Conservation (phyloP, 805 yeast species). For the Candida rishiriensis region DNA sequence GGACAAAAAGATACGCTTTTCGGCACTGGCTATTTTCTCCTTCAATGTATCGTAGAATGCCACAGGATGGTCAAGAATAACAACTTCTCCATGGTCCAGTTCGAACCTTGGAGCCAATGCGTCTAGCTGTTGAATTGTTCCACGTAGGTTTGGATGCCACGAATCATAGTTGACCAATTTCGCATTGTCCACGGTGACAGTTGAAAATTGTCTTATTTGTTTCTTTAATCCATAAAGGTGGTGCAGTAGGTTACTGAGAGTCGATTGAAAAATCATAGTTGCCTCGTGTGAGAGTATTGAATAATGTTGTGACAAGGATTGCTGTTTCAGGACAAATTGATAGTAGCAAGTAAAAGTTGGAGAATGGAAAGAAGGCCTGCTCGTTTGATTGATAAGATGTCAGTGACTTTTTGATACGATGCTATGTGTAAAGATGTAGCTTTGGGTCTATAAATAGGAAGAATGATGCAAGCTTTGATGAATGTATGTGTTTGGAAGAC, state of each 20-base stretch:
- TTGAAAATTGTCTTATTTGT: slow-evolving; percentile 19
- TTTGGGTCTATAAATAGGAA: no score
- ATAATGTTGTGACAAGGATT: no score
- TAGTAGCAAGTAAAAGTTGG: no score
- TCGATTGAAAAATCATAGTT: slow-evolving; percentile 10
- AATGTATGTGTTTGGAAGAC: no score
- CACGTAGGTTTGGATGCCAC: slow-evolving; percentile 26
- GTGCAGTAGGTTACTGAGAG: slow-evolving; percentile 12
- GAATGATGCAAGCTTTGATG: no score
- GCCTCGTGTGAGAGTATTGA: background rate
- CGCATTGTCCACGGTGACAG: slow-evolving; percentile 24
- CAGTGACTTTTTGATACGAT: no score
- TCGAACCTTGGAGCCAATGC: slow-evolving; percentile 65
- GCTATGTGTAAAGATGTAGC: no score
- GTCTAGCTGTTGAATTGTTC: slow-evolving; percentile 47
- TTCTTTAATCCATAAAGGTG: slow-evolving; percentile 13
- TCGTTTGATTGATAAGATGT: no score
- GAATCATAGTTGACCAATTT: slow-evolving; percentile 19
- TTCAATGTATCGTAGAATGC: slow-evolving; percentile 69
- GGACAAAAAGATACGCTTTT: slow-evolving; percentile 69
- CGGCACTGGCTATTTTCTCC: slow-evolving; percentile 55
- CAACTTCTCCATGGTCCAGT: slow-evolving; percentile 50
- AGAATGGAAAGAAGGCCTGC: no score
- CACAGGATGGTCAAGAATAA: slow-evolving; percentile 59
- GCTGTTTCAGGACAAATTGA: no score